Evolutionary conservation across 345 rosid genomes (phyloP).

Genomic region (Gossypium arboreum): DNA sequence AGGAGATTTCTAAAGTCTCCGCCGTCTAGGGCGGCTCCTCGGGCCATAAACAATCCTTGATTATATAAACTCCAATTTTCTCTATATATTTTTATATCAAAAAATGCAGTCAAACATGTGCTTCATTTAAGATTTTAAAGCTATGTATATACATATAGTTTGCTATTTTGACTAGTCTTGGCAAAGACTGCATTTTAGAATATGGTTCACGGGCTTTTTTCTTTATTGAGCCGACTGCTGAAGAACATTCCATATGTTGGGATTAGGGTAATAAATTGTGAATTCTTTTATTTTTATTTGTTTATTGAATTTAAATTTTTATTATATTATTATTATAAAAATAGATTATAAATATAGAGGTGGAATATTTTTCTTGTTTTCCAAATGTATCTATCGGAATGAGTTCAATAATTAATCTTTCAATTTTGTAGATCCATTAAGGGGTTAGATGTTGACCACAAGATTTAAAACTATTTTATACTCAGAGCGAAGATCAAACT

Average conservation of each 20-base stretch:
- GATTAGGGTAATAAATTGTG: too few species aligned
- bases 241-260: too few species aligned
- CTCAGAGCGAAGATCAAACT: rapidly evolving
- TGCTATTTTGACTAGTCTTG: neutral
- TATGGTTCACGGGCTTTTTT: too few species aligned
- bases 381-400: rapidly evolving
- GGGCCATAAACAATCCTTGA: slow-evolving; percentile 11
- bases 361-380: too few species aligned
- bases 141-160: neutral
- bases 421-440: rapidly evolving
- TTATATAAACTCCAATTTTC: neutral
- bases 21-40: slow-evolving; percentile 23
- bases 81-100: neutral
- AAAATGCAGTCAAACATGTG: neutral
- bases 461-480: too few species aligned
- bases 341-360: too few species aligned
- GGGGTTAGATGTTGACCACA: rapidly evolving
- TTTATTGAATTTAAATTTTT: too few species aligned
- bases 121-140: neutral
- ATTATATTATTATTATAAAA: too few species aligned
- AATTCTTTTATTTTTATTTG: too few species aligned
- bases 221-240: too few species aligned
- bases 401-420: rapidly evolving
- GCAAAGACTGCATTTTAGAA: neutral
- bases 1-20: slow-evolving; percentile 8